Conservation (phyloP, 1,284 basidiomycete genomes). For the Golubevia pallescens region DNA sequence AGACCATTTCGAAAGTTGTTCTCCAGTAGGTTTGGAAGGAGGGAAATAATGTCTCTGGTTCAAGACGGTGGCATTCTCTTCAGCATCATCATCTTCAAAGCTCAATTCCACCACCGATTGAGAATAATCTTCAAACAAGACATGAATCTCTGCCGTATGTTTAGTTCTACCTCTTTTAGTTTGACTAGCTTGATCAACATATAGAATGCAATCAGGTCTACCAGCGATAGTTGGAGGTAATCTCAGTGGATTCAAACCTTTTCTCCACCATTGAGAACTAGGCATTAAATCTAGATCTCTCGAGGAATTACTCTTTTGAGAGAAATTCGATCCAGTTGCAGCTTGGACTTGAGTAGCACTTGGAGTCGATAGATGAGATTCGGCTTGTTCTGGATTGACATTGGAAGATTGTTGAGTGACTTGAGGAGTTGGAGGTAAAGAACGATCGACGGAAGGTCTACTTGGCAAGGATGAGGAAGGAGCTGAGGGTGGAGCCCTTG, state of each 20-base stretch:
- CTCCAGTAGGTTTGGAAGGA: conserved; percentile 22
- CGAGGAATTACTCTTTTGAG: conserved; percentile 15
- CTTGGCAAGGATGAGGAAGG: conserved; percentile 18
- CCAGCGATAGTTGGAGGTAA: conserved; percentile 38
- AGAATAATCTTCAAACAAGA: conserved; percentile 48
- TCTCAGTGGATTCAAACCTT: conserved; percentile 30
- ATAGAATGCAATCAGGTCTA: conserved; percentile 37
- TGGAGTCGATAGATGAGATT: background rate
- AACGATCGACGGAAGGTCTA: conserved; percentile 1
- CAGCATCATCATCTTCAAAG: conserved; percentile 36
- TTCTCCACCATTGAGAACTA: conserved; percentile 45
- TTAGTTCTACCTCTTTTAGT: conserved; percentile 11
- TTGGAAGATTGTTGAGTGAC: conserved; percentile 1
- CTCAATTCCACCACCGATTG: conserved; percentile 29
- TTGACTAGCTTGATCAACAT: conserved; percentile 25
- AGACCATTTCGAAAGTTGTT: conserved; percentile 25
- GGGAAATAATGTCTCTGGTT: conserved; percentile 31
- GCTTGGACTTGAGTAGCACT: conserved; percentile 1
- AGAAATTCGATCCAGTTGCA: background rate
- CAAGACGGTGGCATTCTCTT: conserved; percentile 28
- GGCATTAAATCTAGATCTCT: conserved; percentile 49
- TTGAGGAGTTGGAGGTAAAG: conserved; percentile 5
- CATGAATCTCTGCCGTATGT: conserved; percentile 27
- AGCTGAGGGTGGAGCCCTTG: conserved; percentile 30
- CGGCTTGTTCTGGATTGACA: conserved; percentile 4